These are phyloP conservation scores for Acanthamoeba divionensis DNA, from an alignment of 208 protist species.

Conservation along the genomic window DNA sequence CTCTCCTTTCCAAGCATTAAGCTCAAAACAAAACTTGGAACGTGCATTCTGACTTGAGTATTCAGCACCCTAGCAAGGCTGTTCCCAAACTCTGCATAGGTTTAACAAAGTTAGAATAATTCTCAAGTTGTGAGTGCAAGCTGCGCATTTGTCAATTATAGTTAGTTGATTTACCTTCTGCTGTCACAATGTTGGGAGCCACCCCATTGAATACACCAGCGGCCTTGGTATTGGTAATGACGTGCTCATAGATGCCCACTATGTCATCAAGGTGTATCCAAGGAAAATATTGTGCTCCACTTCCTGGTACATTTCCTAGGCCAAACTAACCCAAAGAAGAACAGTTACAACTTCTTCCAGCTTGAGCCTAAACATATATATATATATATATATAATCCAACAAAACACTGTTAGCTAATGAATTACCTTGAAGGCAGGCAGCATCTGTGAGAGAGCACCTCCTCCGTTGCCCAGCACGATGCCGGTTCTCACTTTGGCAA, in stretches of 20 bases:
- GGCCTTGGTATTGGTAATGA: not conserved
- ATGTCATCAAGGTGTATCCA: slow-evolving; percentile 49
- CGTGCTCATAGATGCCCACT: slow-evolving; percentile 45
- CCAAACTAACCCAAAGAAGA: not conserved
- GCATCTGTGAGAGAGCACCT: not conserved
- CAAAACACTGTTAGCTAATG: not conserved
- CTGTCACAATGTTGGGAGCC: not conserved
- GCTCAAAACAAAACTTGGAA: not conserved
- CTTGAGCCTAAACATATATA: not conserved
- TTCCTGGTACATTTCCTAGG: not conserved
- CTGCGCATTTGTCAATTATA: not conserved
- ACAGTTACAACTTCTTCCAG: not conserved
- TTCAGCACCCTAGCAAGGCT: not conserved
- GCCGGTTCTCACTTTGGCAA: slow-evolving; percentile 11
- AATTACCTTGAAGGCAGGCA: not conserved
- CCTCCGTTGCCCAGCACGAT: not conserved
- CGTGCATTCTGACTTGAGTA: slow-evolving; percentile 1
- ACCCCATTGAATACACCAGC: not conserved
- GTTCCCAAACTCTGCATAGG: not conserved
- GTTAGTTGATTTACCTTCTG: not conserved
- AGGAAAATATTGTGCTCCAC: slow-evolving; percentile 31
- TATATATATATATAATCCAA: not conserved
- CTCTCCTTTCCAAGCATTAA: slow-evolving; percentile 21
- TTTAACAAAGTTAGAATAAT: not conserved
- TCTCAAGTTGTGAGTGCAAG: not conserved